Evolutionary conservation across 139 green algal species (phyloP), one percentile per base, ranked within the genome.

Genomic region (Pseudopediastrum boryanum): DNA sequence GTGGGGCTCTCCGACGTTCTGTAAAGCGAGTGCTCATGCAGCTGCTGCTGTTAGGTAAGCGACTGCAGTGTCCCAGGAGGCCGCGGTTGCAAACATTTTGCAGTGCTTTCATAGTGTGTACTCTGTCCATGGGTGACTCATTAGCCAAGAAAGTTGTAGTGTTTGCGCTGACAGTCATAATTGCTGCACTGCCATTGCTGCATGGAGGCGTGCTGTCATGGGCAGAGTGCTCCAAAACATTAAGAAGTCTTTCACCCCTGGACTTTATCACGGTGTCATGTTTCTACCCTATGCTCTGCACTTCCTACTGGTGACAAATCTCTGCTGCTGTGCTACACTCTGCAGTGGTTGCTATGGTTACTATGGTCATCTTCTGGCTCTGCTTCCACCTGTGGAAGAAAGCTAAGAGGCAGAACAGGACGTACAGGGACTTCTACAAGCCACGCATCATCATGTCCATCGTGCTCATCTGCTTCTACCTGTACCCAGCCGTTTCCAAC

Each of bases 1-100:
- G 7, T 19, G 73, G 58, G n/a, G n/a, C n/a, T 1, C n/a, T 71
- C 59, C 73, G 42, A 61, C 12, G 43, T 10, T 71, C 73, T 0
- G 9, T 81, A 3, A 74, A 67, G 61, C 61, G 61, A 23, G 42
- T 48, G 7, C 29, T 81, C 23, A n/a, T 61, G 46, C 29, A 74
- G 61, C 62, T 81, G 62, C n/a, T 81, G 33, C 54, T 48, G 74
- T 63, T 63, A 74, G n/a, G 74, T 81, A 23, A 23, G 74, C 10
- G 0, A 3, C 9, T 8, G 10, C 16, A 13, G 33, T 13, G 27
- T 1, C 9, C 19, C 62, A 38, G 2, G 19, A 43, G 62, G n/a
- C n/a, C n/a, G n/a, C n/a, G n/a, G n/a, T n/a, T n/a, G n/a, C n/a
- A n/a, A n/a, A n/a, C n/a, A n/a, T n/a, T n/a, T n/a, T n/a, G n/a